A percentile compares a stretch with the other conserved stretches of the same genome.
These are phyloP conservation scores for Auricularia cornea DNA, from an alignment of 768 basidiomycete genomes.

Conservation along the genomic window DNA sequence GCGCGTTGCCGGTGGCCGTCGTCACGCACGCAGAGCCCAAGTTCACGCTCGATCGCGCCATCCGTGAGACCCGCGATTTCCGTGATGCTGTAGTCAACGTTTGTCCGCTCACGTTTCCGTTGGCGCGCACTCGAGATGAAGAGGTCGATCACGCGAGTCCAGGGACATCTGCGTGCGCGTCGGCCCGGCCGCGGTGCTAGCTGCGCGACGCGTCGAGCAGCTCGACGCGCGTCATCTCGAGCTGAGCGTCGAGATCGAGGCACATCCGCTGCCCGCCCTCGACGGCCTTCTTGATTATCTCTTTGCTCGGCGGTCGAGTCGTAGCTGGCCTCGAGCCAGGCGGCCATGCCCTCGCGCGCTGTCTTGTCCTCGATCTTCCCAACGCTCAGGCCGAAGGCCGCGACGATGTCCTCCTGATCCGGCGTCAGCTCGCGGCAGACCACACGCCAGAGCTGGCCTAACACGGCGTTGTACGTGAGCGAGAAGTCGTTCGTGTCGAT, in stretches of 20 bases:
- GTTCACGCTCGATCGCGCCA: too few relatives aligned
- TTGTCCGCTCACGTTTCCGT: too few relatives aligned
- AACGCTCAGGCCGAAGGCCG: constrained; percentile 17
- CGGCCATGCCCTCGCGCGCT: constrained; percentile 14
- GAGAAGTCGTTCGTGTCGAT: constrained; percentile 19
- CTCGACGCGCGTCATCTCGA: constrained; percentile 20
- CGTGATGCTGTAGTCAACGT: too few relatives aligned
- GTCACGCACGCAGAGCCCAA: too few relatives aligned
- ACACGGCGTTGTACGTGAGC: constrained; percentile 20
- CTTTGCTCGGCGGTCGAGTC: constrained; percentile 18
- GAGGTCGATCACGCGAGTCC: too few relatives aligned
- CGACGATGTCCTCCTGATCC: constrained; percentile 13
- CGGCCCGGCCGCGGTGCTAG: constrained; percentile 15
- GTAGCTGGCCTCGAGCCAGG: constrained; percentile 22
- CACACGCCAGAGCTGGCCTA: constrained; percentile 25
- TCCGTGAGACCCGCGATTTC: too few relatives aligned
- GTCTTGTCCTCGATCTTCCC: constrained; percentile 13
- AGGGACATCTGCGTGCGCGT: too few relatives aligned
- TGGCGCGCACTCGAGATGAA: too few relatives aligned
- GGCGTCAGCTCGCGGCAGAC: constrained; percentile 17
- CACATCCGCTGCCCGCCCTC: constrained; percentile 15
- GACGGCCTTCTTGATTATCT: constrained; percentile 13
- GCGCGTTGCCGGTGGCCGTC: too few relatives aligned
- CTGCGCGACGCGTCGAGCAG: constrained; percentile 22
- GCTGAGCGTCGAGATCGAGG: constrained; percentile 21